Evolutionary conservation across 352 stramenopile species (phyloP), one percentile per base, ranked within the genome.

Genomic region (Globisporangium lucens): DNA sequence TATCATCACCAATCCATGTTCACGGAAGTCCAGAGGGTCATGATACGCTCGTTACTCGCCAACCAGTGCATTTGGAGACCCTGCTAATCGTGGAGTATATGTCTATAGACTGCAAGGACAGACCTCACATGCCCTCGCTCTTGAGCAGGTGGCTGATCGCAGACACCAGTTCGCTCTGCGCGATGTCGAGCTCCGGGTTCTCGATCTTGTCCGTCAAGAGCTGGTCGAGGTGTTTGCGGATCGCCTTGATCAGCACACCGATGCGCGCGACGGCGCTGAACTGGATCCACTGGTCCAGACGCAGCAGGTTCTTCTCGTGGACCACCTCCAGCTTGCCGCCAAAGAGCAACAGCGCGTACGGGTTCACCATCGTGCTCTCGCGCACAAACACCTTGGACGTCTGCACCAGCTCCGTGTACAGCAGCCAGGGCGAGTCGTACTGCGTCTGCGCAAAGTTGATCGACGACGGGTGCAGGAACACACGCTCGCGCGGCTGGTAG

Each of bases 331-430:
- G 72, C 5, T 74, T 74, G n/a, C 98, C 98, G 24, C 97, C 98
- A 78, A 99, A 99, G 17, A 99, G 83, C 33, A 99, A 78, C 59
- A 99, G 80, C 35, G 96, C 89, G 75, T 99, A 99, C 9, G 97
- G 83, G 56, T 95, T 95, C 67, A 98, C 97, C 85, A 99, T 98
- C 13, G 97, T 99, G 47, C 86, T 95, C 76, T 99, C 97, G 57
- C 96, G 91, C 20, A 99, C 83, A 75, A 99, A 99, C 9, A 99
- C 72, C 80, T 99, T 99, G 58, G 89, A 98, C 0, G 97, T 99
- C 73, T 98, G 97, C 49, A 99, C 90, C 59, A 98, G 75, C 53
- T 97, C 87, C 69, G 94, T 91, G 76, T 98, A 99, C 17, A 99
- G 77, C 38, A 99, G 72, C 94, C 96, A 99, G 38, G 96, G 97